Evolutionary conservation across 495 filamentous ascomycete species (phyloP), one percentile per base, ranked within the genome.

Genomic region (Aspergillus conjunctus): DNA sequence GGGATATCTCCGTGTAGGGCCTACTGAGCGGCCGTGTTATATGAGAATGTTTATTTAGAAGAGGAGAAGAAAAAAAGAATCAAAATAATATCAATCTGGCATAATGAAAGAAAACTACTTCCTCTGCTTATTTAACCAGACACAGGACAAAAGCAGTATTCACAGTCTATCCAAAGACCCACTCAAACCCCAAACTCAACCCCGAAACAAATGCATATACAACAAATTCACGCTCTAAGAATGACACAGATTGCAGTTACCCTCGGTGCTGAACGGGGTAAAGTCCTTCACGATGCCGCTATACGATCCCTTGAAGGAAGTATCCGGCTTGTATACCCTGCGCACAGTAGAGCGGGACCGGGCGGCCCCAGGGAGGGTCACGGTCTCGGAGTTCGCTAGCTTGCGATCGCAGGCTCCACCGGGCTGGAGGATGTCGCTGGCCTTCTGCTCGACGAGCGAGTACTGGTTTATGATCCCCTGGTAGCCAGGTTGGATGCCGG

Each of bases 281-380:
- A 59, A 59, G 41, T 59, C 57, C 50, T 53, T 54, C 15, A 59
- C 57, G 37, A 59, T 59, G 14, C 53, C 45, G 21, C 4, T 21
- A 17, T 59, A 59, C 0, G 39, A 51, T 1, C 50, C 57, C 39
- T 53, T 59, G 17, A 59, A 54, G 0, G 21, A 7, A 14, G 22
- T 20, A 18, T 59, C 57, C 11, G 51, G 57, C 15, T 39, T 11
- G 3, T 2, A 22, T 8, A 18, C 18, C 15, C 48, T 2, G 9
- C 39, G 11, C 50, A 22, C 46, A 49, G 34, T 53, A 8, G 9
- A 15, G 8, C 11, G 15, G 10, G 11, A 31, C 41, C 31, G 32
- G 7, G 41, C 22, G 26, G 45, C 5, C 26, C 18, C 33, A 33
- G 21, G 32, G 17, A 44, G 11, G 10, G 57, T 37, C 6, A 59